Base-by-base conservation (phyloP, 805 yeast genomes). In the Metschnikowia noctiluminum region DNA sequence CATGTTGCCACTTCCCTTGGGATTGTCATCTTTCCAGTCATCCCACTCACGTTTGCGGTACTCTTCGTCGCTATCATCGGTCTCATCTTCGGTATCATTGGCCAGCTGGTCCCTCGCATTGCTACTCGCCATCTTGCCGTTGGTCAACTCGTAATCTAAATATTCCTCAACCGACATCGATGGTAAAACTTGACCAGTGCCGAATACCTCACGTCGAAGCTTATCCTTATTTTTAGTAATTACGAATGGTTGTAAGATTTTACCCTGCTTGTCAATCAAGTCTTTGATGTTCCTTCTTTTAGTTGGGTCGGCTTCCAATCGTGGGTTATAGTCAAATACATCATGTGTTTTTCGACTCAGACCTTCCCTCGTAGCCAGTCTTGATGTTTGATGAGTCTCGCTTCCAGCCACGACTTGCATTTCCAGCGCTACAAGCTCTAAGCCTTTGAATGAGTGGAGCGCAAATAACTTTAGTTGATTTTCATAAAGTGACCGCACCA, bases 141-240 rank as follows among this genome's bases (percentile, higher is more conserved):
- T 83, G 15, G 83, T 82, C 53, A 87, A 72, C 62, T 94, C 99
- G 57, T 89, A 82, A 42, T 90, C 96, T 45, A 94, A 71, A 52
- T 87, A 84, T 58, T 94, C 97, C 55, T 94, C 99, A 0, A 94
- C 90, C 0, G 96, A 74, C 94, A 94, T 89, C 0, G 97, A 89
- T 2, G 99, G 99, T 28, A 92, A 74, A 27, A 78, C 82, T 66
- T 94, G 97, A 0, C 97, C 99, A 2, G 95, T 89, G 1, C 97
- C 97, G 57, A 80, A 82, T 0, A 91, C 97, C 58, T 84, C 80
- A 31, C 74, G 69, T 49, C 77, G 72, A 14, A 89, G 55, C 40
- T 84, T 80, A 35, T 80, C 81, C 50, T 81, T 76, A 38, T 76
- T 68, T 1, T 62, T 56, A 9, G 84, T 80, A 14, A 92, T 76